Percentiles rank a stretch among this genome's conserved stretches.
These are phyloP conservation scores for Myriosclerotinia duriaeana DNA, from an alignment of 2,329 filamentous ascomycete species.

Conservation along the genomic window DNA sequence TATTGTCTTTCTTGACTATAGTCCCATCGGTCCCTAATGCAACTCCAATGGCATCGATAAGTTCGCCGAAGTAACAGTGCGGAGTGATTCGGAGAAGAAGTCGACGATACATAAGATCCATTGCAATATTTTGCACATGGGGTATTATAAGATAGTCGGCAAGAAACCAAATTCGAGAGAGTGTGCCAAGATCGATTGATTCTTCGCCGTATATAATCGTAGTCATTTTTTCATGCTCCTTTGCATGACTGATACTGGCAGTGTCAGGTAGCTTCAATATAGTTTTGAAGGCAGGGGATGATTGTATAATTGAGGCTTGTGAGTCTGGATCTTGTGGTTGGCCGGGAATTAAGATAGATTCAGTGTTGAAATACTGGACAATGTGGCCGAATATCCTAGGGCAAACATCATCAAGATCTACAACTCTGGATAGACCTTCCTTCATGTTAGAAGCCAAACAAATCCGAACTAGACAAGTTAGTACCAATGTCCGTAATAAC, in stretches of 20 bases:
- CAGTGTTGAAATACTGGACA: neutral
- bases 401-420: neutral
- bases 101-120: neutral
- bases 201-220: neutral
- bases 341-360: neutral
- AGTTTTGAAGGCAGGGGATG: neutral
- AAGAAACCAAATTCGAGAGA: neutral
- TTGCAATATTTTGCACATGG: neutral
- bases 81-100: neutral
- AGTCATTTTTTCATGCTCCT: neutral
- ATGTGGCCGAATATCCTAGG: neutral
- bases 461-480: neutral
- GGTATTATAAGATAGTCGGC: neutral
- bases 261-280: neutral
- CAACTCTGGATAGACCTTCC: neutral
- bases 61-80: neutral
- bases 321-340: neutral
- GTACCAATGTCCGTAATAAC: neutral
- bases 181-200: conserved; percentile 1
- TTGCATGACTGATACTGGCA: no score
- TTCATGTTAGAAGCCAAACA: neutral
- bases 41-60: neutral
- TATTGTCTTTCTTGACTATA: neutral
- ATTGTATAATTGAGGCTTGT: neutral
- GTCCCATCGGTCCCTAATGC: neutral